phyloP scores from a whole-genome alignment of 495 filamentous ascomycete species.

The Penicillium lagena region DNA sequence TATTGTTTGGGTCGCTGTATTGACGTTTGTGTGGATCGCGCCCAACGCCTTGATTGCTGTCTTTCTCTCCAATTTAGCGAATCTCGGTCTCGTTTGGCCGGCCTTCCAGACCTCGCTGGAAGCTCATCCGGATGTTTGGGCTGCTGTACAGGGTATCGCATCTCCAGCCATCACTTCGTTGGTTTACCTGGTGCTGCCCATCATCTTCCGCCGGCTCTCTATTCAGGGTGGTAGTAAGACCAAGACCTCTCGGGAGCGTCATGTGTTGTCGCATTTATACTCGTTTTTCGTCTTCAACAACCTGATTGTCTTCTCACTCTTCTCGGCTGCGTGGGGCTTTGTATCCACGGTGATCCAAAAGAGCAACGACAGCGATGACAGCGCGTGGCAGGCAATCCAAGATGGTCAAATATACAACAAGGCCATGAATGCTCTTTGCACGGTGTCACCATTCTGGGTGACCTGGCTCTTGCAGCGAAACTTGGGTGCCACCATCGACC shows the following conservation, averaged over 20 bases:
- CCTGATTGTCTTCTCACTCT: conserved; percentile 85
- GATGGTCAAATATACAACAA: conserved; percentile 52
- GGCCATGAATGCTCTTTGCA: conserved; percentile 64
- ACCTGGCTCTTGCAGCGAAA: conserved; percentile 89
- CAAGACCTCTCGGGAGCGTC: conserved; percentile 88
- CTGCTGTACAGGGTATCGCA: conserved; percentile 85
- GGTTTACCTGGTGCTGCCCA: conserved; percentile 82
- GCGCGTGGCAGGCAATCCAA: conserved; percentile 63
- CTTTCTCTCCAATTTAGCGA: conserved; percentile 78
- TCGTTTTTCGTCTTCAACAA: conserved; percentile 99
- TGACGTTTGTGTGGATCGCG: conserved; percentile 87
- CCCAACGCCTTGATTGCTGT: conserved; percentile 94
- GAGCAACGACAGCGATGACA: conserved; percentile 33
- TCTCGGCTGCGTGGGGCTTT: conserved; percentile 71
- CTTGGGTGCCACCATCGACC: conserved; percentile 81
- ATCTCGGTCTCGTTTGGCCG: conserved; percentile 75
- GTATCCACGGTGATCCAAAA: conserved; percentile 57
- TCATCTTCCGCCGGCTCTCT: conserved; percentile 80
- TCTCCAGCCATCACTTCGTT: conserved; percentile 88
- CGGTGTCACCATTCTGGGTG: conserved; percentile 86
- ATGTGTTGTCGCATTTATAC: conserved; percentile 87
- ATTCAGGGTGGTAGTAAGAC: conserved; percentile 77
- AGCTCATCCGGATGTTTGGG: conserved; percentile 61
- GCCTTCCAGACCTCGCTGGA: conserved; percentile 61
- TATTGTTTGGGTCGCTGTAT: conserved; percentile 70